A percentile compares a stretch with the other conserved stretches of the same genome.
Conservation (phyloP, 1,284 basidiomycete genomes). For the Sparassis latifolia region DNA sequence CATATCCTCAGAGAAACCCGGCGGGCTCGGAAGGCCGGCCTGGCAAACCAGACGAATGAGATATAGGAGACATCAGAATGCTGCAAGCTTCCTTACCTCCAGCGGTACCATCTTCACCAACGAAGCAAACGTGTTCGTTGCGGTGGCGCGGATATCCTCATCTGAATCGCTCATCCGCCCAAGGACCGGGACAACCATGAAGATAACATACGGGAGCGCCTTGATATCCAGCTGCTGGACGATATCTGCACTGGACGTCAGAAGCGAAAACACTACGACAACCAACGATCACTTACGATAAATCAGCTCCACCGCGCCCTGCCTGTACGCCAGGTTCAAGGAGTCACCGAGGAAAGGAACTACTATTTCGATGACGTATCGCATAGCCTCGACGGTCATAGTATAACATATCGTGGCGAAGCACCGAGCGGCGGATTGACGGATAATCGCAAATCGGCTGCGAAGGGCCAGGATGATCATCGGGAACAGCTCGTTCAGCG, state of each 20-base stretch:
- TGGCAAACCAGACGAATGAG: slow-evolving; percentile 24
- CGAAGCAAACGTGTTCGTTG: slow-evolving; percentile 95
- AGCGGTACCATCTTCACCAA: slow-evolving; percentile 99
- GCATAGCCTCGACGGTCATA: slow-evolving; percentile 84
- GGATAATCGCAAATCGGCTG: slow-evolving; percentile 84
- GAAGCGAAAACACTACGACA: neutral
- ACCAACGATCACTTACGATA: slow-evolving; percentile 60
- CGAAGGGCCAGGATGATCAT: slow-evolving; percentile 72
- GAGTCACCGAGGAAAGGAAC: slow-evolving; percentile 86
- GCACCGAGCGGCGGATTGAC: slow-evolving; percentile 82
- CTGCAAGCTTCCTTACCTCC: slow-evolving; percentile 51
- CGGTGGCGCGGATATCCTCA: slow-evolving; percentile 85
- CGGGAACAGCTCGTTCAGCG: slow-evolving; percentile 71
- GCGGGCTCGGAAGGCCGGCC: slow-evolving; percentile 94
- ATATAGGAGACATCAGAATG: neutral
- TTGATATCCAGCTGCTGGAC: slow-evolving; percentile 92
- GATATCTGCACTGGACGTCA: slow-evolving; percentile 52
- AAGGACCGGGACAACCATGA: slow-evolving; percentile 93
- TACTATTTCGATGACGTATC: slow-evolving; percentile 78
- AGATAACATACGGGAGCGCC: slow-evolving; percentile 94
- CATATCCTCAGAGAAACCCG: slow-evolving; percentile 88
- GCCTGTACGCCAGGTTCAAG: slow-evolving; percentile 70
- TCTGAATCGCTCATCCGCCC: slow-evolving; percentile 97
- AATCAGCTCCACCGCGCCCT: slow-evolving; percentile 87
- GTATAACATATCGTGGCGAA: slow-evolving; percentile 86